Evolutionary conservation across 768 basidiomycete species (phyloP), one percentile per base, ranked within the genome.

Genomic region (Multifurca ochricompacta): DNA sequence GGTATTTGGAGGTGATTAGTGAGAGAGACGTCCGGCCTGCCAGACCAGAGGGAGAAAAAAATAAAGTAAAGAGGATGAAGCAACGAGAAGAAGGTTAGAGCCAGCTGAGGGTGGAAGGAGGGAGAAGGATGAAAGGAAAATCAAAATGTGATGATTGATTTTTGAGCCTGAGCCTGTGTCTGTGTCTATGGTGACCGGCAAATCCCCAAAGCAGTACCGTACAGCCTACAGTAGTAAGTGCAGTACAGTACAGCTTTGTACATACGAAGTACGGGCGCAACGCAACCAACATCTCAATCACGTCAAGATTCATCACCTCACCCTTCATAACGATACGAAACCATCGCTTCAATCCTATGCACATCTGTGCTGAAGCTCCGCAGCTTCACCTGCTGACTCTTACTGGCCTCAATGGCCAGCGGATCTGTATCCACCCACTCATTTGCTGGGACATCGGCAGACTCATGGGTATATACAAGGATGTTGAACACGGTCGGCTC

Each of bases 381-480:
- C 73, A 99, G 78, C 70, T 96, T 92, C 69, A 99, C 88, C 64
- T 91, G 88, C 65, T 91, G 88, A 66, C 85, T 89, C 72, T 94
- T 93, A 64, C 88, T 85, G 16, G 91, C 85, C 70, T 96, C 93
- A 66, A 96, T 95, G 13, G 87, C 84, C 48, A 91, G 75, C 8
- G 91, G 87, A 68, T 96, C 90, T 3, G 92, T 93, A 69, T 98
- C 95, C 19, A 91, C 82, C 96, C 96, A 99, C 65, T 95, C 91
- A 50, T 87, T 83, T 7, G 80, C 88, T 28, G 95, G 95, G 8
- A 96, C 83, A 59, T 94, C 89, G 7, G 90, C 89, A 32, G 92
- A 92, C 48, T 89, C 87, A 3, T 83, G 84, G 3, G 95, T 96
- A 70, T 98, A 98, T 9, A 91, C 93, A 39, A 99, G 78, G 57